Base-by-base conservation (phyloP, 164 flowering plant species). In the Paratinospora sagittata region DNA sequence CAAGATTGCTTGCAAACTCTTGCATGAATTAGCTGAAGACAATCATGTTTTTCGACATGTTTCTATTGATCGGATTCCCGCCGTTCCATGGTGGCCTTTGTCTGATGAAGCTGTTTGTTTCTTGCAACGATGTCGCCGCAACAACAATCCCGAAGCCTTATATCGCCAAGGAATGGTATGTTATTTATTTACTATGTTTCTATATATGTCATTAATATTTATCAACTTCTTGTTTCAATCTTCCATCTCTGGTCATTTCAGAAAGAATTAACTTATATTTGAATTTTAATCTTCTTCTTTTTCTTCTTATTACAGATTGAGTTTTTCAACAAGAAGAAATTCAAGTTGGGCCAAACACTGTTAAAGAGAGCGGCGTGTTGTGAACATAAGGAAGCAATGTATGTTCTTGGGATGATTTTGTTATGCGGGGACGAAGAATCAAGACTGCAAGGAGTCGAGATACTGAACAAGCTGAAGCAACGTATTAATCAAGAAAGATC, bases 111-210 rank as follows among this genome's bases (percentile, higher is more conserved):
- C n/a, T 2, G 21, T 36, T 12, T 23, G n/a, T 5, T 63, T 63
- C 66, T 63, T 63, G 41, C 21, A n/a, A 9, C 21, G n/a, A 2
- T 63, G 39, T 13, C 37, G 13, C 8, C n/a, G 12, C 3, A 63
- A 30, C 5, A 17, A 24, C 14, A 63, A 63, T 37, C 66, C 66
- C 0, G 36, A 63, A 63, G 27, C 66, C 39, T 26, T 63, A 4
- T 63, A 27, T 33, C 39, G 36, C 13, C 39, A 27, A 13, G 66
- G 66, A 26, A 63, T 63, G 66, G 66, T 63, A 27, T 27, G 66
- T 63, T 9, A 9, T 7, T 63, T 0, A 14, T 63, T 63, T 9
- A 27, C 14, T 60, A 60, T 60, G 8, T 60, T 3, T 7, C 26
- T 8, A 26, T 2, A 14, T 8, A 63, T n/a, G 19, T 3, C 9